Percentiles rank a stretch among this genome's conserved stretches.
phyloP scores from a whole-genome alignment of 768 basidiomycete genomes.

The Mycena galericulata region DNA sequence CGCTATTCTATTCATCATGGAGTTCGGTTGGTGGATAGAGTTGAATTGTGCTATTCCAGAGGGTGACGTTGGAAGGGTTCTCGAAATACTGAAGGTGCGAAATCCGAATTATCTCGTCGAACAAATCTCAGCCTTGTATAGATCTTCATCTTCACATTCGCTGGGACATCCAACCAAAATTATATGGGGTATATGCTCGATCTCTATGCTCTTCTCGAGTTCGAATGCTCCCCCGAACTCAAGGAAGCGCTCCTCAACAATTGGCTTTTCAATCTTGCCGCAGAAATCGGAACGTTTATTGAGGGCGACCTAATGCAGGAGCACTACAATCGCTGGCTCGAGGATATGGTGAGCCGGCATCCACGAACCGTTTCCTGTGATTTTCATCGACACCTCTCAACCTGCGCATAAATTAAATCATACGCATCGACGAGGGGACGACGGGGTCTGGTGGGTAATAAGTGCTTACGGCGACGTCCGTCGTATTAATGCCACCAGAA shows the following conservation, averaged over 20 bases:
- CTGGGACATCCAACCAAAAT: constrained; percentile 31
- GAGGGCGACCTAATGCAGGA: constrained; percentile 40
- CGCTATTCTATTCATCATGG: constrained; percentile 36
- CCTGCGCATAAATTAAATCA: too few species aligned
- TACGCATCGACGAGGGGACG: too few species aligned
- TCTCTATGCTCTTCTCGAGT: constrained; percentile 35
- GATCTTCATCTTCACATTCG: constrained; percentile 9
- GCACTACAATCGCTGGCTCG: constrained; percentile 38
- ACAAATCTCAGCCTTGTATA: not conserved
- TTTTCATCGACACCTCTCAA: too few species aligned
- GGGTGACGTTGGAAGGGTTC: constrained; percentile 45
- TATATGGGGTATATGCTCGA: constrained; percentile 42
- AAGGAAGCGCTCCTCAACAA: constrained; percentile 35
- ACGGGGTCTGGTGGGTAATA: too few species aligned
- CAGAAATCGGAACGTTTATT: constrained; percentile 29
- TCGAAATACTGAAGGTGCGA: constrained; percentile 45
- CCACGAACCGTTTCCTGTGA: too few species aligned
- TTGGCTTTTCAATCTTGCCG: constrained; percentile 39
- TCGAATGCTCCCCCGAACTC: constrained; percentile 37
- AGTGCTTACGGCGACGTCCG: too few species aligned
- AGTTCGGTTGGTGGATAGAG: constrained; percentile 38
- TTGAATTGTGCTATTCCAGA: too few species aligned
- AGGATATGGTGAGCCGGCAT: constrained; percentile 37
- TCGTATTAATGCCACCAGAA: too few species aligned
- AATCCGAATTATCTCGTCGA: constrained; percentile 12